Conservation (phyloP, 345 rosid genomes). For the thale cress (Arabidopsis thaliana) region DNA sequence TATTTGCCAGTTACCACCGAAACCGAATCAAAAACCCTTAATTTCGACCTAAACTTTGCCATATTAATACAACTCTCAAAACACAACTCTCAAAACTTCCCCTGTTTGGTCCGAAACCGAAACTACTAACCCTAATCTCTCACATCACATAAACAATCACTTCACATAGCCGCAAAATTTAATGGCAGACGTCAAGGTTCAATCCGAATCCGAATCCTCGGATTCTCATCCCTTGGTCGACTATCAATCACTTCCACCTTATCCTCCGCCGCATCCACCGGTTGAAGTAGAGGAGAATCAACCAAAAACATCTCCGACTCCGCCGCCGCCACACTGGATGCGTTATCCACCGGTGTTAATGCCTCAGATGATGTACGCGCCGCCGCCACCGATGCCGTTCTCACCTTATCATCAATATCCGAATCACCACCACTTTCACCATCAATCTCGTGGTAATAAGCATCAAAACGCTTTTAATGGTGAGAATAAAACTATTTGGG, state of each 20-base stretch:
- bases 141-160: background rate
- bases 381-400: constrained; percentile 62
- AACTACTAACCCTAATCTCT: no score
- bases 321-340: constrained; percentile 56
- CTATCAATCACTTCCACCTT: background rate
- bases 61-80: constrained; percentile 2
- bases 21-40: constrained; percentile 40
- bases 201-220: constrained; percentile 21
- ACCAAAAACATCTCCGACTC: constrained; percentile 37
- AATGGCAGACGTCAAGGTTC: constrained; percentile 36
- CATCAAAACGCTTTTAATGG: constrained; percentile 55
- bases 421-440: constrained; percentile 38
- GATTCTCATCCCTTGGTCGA: constrained; percentile 25
- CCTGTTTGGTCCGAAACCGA: background rate
- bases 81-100: constrained; percentile 13
- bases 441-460: constrained; percentile 36
- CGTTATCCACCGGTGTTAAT: constrained; percentile 83
- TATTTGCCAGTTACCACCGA: constrained; percentile 1
- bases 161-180: background rate
- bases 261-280: background rate
- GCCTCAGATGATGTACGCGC: constrained; percentile 77
- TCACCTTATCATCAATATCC: constrained; percentile 59
- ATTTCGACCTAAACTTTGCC: constrained; percentile 40
- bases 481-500: constrained; percentile 86
- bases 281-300: constrained; percentile 26